Evolutionary conservation across 73 alveolate species (phyloP).

Genomic region (Uronychia setigera): DNA sequence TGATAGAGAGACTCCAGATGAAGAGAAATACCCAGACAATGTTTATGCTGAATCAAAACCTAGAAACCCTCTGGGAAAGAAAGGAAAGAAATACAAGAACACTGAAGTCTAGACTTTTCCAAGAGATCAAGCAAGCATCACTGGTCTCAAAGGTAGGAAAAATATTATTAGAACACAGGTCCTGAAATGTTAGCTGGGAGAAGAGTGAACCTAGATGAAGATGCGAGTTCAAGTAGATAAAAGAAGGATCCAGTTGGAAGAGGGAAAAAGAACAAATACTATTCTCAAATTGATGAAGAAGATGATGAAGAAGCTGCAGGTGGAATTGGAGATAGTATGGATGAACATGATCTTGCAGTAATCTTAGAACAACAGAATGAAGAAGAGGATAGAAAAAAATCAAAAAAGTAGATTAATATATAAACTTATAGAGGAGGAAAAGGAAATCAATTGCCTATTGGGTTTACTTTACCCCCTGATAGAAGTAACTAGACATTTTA

Average conservation of each 20-base stretch:
- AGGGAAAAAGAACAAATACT: conserved; percentile 37
- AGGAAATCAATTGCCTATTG: not conserved
- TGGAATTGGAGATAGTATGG: conserved; percentile 1
- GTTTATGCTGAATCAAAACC: conserved; percentile 54
- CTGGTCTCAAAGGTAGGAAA: not conserved
- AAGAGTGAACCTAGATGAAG: not conserved
- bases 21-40: conserved; percentile 18
- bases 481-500: conserved; percentile 18
- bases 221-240: not conserved
- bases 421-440: not conserved
- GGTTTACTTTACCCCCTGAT: not conserved
- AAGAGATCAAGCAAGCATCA: not conserved
- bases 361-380: not conserved
- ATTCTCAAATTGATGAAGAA: conserved; percentile 37
- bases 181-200: not conserved
- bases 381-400: not conserved
- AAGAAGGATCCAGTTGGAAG: not conserved
- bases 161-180: not conserved
- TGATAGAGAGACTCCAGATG: not conserved
- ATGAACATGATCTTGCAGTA: not conserved
- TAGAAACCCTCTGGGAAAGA: conserved; percentile 43
- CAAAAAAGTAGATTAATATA: not conserved
- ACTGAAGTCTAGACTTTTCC: not conserved
- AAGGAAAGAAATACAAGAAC: not conserved
- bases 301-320: conserved; percentile 22